Evolutionary conservation across 169 alveolate genomes (phyloP), one percentile per base, ranked within the genome.

Genomic region (Cystoisospora suis): DNA sequence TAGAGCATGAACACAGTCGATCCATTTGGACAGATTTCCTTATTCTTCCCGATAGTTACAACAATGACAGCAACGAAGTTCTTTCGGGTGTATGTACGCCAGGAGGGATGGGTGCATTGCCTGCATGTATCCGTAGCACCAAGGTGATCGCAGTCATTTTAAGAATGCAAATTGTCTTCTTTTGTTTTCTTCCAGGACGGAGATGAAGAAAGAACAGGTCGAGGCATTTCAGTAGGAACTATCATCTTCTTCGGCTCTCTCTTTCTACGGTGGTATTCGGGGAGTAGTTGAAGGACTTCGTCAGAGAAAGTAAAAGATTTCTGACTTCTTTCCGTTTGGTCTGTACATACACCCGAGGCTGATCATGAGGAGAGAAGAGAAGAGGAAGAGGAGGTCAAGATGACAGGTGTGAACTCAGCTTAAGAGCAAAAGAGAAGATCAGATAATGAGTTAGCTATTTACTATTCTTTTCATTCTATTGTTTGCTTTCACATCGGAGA

Each of bases 211-310:
- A 65, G 40, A 81, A 59, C 34, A 12, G 89, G 81, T 40, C 32
- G 81, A 5, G 90, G 90, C 27, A 61, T 83, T 20, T 83, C 90
- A 23, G 7, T 83, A 7, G 90, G 90, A 6, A 38, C 90, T 7
- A 65, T 83, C 1, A 83, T 83, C n/a, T 83, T 83, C 81, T 83
- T 83, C 46, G 79, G 59, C 23, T 49, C 70, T 32, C 69, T 83
- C 32, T 40, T 83, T 27, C 44, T 83, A 3, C 56, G 90, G 61
- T 83, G 90, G 90, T 83, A 83, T 38, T 9, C 81, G 20, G 70
- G 90, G 77, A 20, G 0, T 12, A 45, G 88, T 7, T 46, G n/a
- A n/a, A n/a, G n/a, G n/a, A n/a, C n/a, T n/a, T n/a, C n/a, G n/a
- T n/a, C n/a, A n/a, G n/a, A n/a, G n/a, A n/a, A n/a, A n/a, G n/a